Percentiles rank a stretch among this genome's conserved stretches.
phyloP scores from a whole-genome alignment of 441 rosid genomes.

The Dalechampia spathulata region DNA sequence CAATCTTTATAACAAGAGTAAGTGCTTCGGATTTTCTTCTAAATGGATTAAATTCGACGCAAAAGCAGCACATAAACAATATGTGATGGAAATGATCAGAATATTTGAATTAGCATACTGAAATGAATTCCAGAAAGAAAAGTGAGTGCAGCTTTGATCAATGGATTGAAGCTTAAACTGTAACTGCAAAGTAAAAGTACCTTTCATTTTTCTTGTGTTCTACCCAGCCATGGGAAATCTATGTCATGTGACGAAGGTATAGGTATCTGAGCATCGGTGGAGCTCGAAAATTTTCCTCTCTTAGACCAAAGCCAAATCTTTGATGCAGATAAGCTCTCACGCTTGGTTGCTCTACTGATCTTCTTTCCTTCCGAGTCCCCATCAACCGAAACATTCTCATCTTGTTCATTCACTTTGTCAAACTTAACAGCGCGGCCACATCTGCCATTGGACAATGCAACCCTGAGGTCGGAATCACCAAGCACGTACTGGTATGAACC shows the following conservation, averaged over 20 bases:
- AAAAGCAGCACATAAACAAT: constrained; percentile 20
- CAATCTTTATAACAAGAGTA: constrained; percentile 12
- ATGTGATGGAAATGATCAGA: constrained; percentile 27
- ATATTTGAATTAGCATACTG: constrained; percentile 25
- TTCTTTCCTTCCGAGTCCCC: constrained; percentile 47
- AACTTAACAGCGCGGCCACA: constrained; percentile 19
- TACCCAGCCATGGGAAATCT: constrained; percentile 46
- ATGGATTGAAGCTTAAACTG: constrained; percentile 15
- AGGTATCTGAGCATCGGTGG: constrained; percentile 25
- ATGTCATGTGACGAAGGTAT: constrained; percentile 31
- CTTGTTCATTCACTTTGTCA: constrained; percentile 24
- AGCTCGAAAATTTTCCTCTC: constrained; percentile 53
- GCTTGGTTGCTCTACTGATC: constrained; percentile 45
- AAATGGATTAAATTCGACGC: constrained; percentile 3
- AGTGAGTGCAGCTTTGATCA: constrained; percentile 18
- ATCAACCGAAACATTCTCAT: constrained; percentile 27
- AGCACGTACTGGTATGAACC: constrained; percentile 66
- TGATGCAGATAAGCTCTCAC: constrained; percentile 87
- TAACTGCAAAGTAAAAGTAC: constrained; percentile 12
- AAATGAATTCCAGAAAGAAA: constrained; percentile 9
- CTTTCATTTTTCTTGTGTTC: constrained; percentile 32
- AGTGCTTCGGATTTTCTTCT: constrained; percentile 14
- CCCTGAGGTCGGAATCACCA: constrained; percentile 58
- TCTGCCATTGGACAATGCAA: constrained; percentile 36
- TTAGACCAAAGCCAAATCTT: constrained; percentile 99